Conservation (phyloP, 305 asterid species). For the Fraxinus paxiana region DNA sequence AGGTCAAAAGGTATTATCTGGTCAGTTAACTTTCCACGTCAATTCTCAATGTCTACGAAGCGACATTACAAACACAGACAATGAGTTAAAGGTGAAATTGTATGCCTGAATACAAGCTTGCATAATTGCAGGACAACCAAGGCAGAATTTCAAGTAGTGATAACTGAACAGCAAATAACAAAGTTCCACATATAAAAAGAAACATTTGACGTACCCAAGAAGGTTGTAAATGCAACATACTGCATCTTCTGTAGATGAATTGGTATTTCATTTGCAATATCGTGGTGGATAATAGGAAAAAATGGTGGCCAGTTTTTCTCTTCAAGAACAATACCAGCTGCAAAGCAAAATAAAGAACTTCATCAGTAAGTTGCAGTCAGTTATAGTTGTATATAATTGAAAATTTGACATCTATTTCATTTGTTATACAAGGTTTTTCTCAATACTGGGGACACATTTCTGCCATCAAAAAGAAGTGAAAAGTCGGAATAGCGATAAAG, state of each 20-base stretch:
- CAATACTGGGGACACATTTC: background rate
- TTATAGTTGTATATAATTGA: background rate
- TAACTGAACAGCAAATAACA: background rate
- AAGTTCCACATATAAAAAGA: conserved; percentile 1
- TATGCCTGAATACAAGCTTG: background rate
- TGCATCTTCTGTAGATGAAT: conserved; percentile 91
- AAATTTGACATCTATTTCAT: background rate
- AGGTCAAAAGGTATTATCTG: background rate
- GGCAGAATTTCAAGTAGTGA: background rate
- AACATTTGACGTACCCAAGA: conserved; percentile 59
- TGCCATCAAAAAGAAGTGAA: background rate
- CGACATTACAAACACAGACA: background rate
- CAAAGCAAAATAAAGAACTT: conserved; percentile 26
- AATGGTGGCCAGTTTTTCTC: conserved; percentile 98
- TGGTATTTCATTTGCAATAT: conserved; percentile 90
- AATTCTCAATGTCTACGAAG: background rate
- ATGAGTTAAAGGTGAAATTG: background rate
- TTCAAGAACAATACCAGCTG: conserved; percentile 97
- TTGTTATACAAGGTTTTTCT: background rate
- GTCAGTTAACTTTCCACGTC: background rate
- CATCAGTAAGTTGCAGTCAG: background rate
- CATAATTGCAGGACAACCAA: background rate
- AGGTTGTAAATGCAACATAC: conserved; percentile 93
- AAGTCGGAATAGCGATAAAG: background rate
- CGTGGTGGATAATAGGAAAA: conserved; percentile 95